Evolutionary conservation across 2,329 filamentous ascomycete species (phyloP).

Genomic region (Arthrocladium fulminans): DNA sequence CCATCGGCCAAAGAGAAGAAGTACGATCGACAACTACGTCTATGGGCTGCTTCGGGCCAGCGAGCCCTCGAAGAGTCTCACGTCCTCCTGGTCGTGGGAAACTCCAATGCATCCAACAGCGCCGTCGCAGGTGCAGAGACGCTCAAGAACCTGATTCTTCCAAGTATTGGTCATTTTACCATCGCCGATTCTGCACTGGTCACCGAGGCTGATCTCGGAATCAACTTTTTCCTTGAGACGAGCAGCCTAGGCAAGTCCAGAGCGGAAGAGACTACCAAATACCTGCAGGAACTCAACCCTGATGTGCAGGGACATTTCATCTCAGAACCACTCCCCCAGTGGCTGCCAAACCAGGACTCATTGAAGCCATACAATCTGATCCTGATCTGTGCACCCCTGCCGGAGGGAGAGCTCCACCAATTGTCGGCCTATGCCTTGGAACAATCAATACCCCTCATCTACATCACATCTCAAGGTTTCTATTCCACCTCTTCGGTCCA

Average conservation of each 20-base stretch:
- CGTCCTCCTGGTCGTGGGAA: constrained; percentile 75
- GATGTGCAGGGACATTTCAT: constrained; percentile 73
- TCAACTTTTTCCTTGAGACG: constrained; percentile 94
- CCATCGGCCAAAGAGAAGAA: constrained; percentile 60
- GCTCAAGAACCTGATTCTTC: constrained; percentile 93
- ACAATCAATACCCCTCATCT: constrained; percentile 63
- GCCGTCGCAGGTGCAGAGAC: constrained; percentile 74
- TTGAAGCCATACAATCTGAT: constrained; percentile 49
- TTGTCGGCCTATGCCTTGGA: constrained; percentile 44
- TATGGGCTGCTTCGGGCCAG: constrained; percentile 92
- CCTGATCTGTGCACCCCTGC: constrained; percentile 52
- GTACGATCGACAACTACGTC: constrained; percentile 87
- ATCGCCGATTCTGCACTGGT: constrained; percentile 76
- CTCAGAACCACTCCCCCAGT: constrained; percentile 33
- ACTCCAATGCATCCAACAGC: constrained; percentile 20
- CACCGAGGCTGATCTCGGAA: constrained; percentile 72
- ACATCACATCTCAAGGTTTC: constrained; percentile 83
- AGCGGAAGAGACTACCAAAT: constrained; percentile 65
- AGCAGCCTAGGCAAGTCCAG: constrained; percentile 65
- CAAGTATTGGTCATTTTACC: constrained; percentile 83
- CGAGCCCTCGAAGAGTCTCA: constrained; percentile 82
- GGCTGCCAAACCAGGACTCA: constrained; percentile 32
- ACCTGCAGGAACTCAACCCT: constrained; percentile 81
- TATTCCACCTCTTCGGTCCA: constrained; percentile 79
- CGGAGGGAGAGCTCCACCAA: constrained; percentile 41